Conservation (phyloP, 345 rosid species). For the Murraya koenigii region DNA sequence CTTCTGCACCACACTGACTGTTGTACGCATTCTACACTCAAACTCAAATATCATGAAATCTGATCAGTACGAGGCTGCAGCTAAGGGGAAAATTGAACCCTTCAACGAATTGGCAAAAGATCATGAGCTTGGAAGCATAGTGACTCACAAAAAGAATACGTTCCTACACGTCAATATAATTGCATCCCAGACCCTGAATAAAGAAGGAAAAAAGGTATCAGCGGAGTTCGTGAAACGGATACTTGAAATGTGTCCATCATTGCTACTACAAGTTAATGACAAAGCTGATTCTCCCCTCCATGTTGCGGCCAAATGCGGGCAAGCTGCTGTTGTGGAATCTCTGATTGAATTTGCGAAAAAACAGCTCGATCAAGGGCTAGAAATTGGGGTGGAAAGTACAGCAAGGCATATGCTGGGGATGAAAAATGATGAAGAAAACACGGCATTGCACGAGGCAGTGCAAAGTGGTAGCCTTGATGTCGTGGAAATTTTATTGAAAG, state of each 20-base stretch:
- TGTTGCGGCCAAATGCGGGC: too few species aligned
- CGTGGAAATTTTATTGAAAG: background rate
- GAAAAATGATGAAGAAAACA: background rate
- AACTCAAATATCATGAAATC: background rate
- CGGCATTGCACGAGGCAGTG: constrained; percentile 4
- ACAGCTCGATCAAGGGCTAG: background rate
- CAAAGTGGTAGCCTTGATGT: background rate
- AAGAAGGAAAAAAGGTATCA: too few species aligned
- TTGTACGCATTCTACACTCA: background rate
- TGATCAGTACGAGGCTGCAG: background rate
- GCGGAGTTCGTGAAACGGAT: background rate
- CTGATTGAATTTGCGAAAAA: background rate
- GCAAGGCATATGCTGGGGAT: background rate
- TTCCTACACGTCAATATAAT: background rate
- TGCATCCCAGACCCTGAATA: background rate
- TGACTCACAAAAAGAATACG: background rate
- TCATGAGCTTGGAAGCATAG: background rate
- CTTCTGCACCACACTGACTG: too few species aligned
- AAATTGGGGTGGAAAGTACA: background rate
- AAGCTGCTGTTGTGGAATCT: too few species aligned
- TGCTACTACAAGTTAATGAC: too few species aligned
- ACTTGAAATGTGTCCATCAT: too few species aligned
- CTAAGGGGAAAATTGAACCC: background rate
- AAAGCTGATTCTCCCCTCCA: too few species aligned
- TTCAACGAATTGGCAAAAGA: background rate